Evolutionary conservation across 176 grass and related monocot genomes (phyloP).

Genomic region (Musa schizocarpa): DNA sequence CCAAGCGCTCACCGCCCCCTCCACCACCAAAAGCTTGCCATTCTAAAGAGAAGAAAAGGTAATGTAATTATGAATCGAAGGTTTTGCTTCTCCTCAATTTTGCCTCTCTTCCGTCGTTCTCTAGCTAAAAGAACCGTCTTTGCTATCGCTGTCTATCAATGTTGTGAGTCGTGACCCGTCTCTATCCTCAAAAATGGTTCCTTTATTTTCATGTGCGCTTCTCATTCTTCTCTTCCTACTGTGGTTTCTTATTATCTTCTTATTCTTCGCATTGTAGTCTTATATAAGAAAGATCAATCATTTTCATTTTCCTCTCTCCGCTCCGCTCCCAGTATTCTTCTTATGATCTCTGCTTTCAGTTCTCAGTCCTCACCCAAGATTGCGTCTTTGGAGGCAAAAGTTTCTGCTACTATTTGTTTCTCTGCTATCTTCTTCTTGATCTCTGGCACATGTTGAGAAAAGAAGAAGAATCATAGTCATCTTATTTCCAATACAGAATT

Average conservation of each 20-base stretch:
- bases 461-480: too few species aligned
- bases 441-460: not conserved
- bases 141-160: not conserved
- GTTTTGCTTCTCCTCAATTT: not conserved
- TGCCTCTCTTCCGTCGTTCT: not conserved
- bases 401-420: not conserved
- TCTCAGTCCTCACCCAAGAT: not conserved
- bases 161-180: too few species aligned
- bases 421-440: not conserved
- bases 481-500: not conserved
- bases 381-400: not conserved
- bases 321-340: too few species aligned
- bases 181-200: not conserved
- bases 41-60: conserved; percentile 33
- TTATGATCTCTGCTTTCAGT: not conserved
- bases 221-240: too few species aligned
- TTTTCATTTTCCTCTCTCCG: not conserved
- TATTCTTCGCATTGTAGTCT: not conserved
- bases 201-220: not conserved
- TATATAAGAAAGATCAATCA: not conserved
- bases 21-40: conserved; percentile 92
- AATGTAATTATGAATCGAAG: not conserved
- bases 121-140: not conserved
- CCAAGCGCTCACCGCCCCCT: conserved; percentile 43
- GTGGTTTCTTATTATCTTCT: too few species aligned